Conservation (phyloP, 805 yeast genomes). For the Limtongia smithiae region DNA sequence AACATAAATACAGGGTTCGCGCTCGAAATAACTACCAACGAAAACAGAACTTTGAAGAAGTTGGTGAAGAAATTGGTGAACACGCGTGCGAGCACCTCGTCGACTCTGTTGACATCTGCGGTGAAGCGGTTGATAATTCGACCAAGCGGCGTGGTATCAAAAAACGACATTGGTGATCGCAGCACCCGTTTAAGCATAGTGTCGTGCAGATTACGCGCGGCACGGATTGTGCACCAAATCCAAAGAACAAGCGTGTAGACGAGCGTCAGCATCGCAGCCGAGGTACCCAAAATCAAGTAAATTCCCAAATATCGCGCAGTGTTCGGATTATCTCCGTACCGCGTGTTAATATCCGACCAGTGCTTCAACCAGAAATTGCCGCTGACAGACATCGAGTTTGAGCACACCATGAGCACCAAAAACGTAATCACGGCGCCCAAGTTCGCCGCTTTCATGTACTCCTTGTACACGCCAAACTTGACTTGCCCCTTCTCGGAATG, state of each 20-base stretch:
- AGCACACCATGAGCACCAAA: slow-evolving; percentile 45
- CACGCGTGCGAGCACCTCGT: slow-evolving; percentile 53
- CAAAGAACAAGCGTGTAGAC: slow-evolving; percentile 66
- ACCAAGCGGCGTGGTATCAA: slow-evolving; percentile 93
- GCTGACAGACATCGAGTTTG: slow-evolving; percentile 28
- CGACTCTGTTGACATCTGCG: slow-evolving; percentile 82
- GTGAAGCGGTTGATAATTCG: slow-evolving; percentile 87
- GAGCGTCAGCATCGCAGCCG: slow-evolving; percentile 56
- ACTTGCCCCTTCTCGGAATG: slow-evolving; percentile 92
- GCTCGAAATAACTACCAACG: slow-evolving; percentile 70
- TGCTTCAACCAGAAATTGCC: slow-evolving; percentile 91
- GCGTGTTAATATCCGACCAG: slow-evolving; percentile 89
- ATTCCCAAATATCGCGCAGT: slow-evolving; percentile 66
- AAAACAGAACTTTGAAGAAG: slow-evolving; percentile 45
- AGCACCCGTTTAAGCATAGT: slow-evolving; percentile 71
- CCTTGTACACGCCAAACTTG: slow-evolving; percentile 76
- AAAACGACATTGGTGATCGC: slow-evolving; percentile 90
- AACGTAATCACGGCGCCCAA: slow-evolving; percentile 58
- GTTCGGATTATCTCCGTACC: slow-evolving; percentile 64
- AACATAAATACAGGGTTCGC: slow-evolving; percentile 85
- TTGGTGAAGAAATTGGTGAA: slow-evolving; percentile 40
- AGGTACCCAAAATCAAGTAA: slow-evolving; percentile 70
- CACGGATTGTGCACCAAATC: slow-evolving; percentile 73
- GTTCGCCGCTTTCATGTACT: slow-evolving; percentile 86
- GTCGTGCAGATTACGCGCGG: slow-evolving; percentile 63